Evolutionary conservation across 768 basidiomycete genomes (phyloP), one percentile per base, ranked within the genome.

Genomic region (Clathrus columnatus): DNA sequence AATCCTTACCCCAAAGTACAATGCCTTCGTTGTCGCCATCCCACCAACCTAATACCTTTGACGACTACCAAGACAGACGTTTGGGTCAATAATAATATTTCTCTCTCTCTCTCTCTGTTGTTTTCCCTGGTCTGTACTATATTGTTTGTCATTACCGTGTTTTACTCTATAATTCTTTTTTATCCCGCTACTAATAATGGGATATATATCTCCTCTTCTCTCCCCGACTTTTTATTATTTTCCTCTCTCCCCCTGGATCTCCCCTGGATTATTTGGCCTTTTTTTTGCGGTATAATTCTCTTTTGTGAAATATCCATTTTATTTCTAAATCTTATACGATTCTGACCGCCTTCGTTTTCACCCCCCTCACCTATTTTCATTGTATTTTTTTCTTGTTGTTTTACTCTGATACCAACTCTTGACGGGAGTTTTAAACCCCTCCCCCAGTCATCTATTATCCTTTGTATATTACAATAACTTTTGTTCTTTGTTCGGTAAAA

Each of bases 11-110:
- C 21, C 36, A 23, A 21, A 48, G 21, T 28, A 29, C 11, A 5
- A 24, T n/a, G 51, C 16, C 21, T 52, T 48, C 20, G 29, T 21
- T n/a, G 26, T 48, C 54, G 44, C 24, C 26, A 20, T 27, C 41
- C 21, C 43, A 30, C 7, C 30, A 53, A 24, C 41, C 51, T 27
- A 18, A 44, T 24, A 20, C 17, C 20, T 29, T 20, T 24, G 44
- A 48, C 20, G 26, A 29, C 44, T 55, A 48, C 27, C 53, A 54
- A 46, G 26, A 23, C 32, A 48, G 45, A 27, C 54, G 43, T 42
- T 28, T 17, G 28, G 29, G 44, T 50, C 49, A 20, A 48, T 27
- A 23, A 45, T 26, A 2, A 42, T 14, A n/a, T 17, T 32, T 29
- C 10, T 23, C 28, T 2, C 7, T 30, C 27, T 20, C 30, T 20